phyloP scores from a whole-genome alignment of 2,329 filamentous ascomycete species.

The Trichoderma koningiopsis region DNA sequence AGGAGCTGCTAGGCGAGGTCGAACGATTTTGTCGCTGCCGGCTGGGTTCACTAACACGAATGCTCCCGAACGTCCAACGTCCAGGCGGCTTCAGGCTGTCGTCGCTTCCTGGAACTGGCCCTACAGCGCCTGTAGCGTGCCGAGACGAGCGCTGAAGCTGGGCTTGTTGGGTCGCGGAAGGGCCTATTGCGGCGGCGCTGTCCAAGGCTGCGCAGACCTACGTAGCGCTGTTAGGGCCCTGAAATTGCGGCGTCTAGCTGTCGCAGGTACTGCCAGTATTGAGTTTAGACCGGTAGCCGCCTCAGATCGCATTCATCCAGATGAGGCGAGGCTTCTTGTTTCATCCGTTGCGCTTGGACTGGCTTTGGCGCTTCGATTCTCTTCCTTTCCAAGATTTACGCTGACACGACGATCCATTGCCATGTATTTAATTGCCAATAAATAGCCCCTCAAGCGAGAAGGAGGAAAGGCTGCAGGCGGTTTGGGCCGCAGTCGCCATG shows the following conservation, averaged over 20 bases:
- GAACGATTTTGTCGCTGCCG: conserved; percentile 45
- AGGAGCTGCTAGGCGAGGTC: conserved; percentile 44
- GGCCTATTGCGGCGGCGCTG: not conserved
- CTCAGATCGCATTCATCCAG: not conserved
- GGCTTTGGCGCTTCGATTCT: not conserved
- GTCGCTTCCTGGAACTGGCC: conserved; percentile 15
- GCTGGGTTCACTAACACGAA: conserved; percentile 31
- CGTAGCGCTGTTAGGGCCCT: conserved; percentile 15
- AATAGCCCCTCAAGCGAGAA: not conserved
- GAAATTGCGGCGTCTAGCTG: not conserved
- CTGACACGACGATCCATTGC: not conserved
- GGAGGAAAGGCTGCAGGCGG: not conserved
- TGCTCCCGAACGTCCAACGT: conserved; percentile 1
- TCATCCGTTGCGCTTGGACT: not conserved
- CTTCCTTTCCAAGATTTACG: not conserved
- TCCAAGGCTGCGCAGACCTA: conserved; percentile 1
- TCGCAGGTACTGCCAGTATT: not conserved
- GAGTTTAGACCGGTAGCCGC: not conserved
- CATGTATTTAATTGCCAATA: not conserved
- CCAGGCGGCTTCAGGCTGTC: conserved; percentile 13
- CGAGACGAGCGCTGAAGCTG: conserved; percentile 8
- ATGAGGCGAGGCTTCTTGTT: not conserved
- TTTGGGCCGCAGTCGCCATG: conserved; percentile 4
- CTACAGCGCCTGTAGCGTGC: conserved; percentile 9
- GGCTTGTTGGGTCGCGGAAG: not conserved